Conservation (phyloP, 2,329 filamentous ascomycete species). For the Fusarium musae region DNA sequence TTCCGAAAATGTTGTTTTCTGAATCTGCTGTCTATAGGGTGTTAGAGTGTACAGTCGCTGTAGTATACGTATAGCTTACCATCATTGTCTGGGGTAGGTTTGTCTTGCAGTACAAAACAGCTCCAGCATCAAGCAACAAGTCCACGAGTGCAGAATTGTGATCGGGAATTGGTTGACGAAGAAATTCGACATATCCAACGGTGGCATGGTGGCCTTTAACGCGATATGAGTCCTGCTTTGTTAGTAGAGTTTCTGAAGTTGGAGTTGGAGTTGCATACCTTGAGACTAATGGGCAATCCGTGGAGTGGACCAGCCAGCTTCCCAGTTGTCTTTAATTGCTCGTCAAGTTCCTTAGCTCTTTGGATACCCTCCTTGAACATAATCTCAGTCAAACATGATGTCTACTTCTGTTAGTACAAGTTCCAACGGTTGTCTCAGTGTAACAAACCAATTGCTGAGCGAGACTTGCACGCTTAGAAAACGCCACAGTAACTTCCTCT, state of each 20-base stretch:
- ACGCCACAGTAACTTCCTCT: slow-evolving; percentile 35
- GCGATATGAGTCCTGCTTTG: slow-evolving; percentile 38
- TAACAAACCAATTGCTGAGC: slow-evolving; percentile 35
- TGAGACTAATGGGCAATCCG: slow-evolving; percentile 39
- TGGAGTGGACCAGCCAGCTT: slow-evolving; percentile 36
- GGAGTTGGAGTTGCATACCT: background rate
- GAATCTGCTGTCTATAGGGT: slow-evolving; percentile 40
- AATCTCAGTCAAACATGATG: slow-evolving; percentile 36
- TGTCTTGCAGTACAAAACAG: slow-evolving; percentile 55
- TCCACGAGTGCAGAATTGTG: slow-evolving; percentile 41
- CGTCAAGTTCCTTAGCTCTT: slow-evolving; percentile 26
- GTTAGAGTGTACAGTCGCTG: background rate
- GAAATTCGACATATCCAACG: slow-evolving; percentile 42
- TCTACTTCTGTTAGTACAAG: slow-evolving; percentile 1
- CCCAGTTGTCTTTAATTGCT: slow-evolving; percentile 35
- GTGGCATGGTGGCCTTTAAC: slow-evolving; percentile 41
- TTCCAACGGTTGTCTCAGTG: accelerated
- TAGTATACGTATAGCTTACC: slow-evolving; percentile 43
- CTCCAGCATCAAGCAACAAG: slow-evolving; percentile 41
- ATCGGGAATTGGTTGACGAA: slow-evolving; percentile 32
- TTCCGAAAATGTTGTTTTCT: slow-evolving; percentile 53
- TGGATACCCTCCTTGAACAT: slow-evolving; percentile 33
- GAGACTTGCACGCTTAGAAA: slow-evolving; percentile 38
- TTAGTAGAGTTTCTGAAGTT: background rate
- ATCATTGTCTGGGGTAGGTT: slow-evolving; percentile 72